Base-by-base conservation (phyloP, 2,329 filamentous ascomycete species). In the Graphiopsis chlorocephala region DNA sequence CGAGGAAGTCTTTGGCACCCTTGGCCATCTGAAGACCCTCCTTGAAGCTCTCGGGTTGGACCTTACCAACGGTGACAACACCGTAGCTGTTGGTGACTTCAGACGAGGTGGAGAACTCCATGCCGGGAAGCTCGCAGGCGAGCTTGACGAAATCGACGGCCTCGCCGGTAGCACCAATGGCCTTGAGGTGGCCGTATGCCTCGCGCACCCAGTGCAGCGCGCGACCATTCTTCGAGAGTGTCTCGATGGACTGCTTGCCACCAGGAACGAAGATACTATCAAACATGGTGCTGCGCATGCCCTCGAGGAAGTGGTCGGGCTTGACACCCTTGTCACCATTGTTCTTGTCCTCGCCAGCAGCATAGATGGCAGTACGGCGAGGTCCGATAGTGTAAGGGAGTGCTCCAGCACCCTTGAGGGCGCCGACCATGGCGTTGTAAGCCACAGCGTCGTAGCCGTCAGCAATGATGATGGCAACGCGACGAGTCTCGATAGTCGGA, bases 161-260 rank as follows among this genome's bases (percentile, higher is more conserved):
- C 73, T 93, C 90, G 0, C 90, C 91, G 0, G 88, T 90, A 0
- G 88, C 92, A 1, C 87, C 91, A 26, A 95, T 90, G 1, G 90
- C 81, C 81, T 95, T 95, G 59, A 93, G 82, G 68, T 95, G 91
- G 0, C 90, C 91, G 70, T 94, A 95, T 0, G 91, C 89, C 75
- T 95, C 92, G 2, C 89, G 85, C 4, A 94, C 79, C 86, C 89
- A 95, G 79, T 94, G 89, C 1, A 90, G 73, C 0, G 90, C 90
- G 20, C 90, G 88, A 0, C 91, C 91, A 66, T 84, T 91, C 79
- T 88, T 86, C 64, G 83, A 78, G 0, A 95, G 83, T 0, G 86
- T 86, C 61, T 84, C 79, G 52, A 90, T 78, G 0, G 86, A 86
- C 64, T 88, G 81, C 0, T 83, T 80, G 1, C 92, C 91, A 1